A percentile compares a stretch with the other conserved stretches of the same genome.
Evolutionary conservation across 169 alveolate genomes (phyloP).

Genomic region (Eimeria nieschulzi): DNA sequence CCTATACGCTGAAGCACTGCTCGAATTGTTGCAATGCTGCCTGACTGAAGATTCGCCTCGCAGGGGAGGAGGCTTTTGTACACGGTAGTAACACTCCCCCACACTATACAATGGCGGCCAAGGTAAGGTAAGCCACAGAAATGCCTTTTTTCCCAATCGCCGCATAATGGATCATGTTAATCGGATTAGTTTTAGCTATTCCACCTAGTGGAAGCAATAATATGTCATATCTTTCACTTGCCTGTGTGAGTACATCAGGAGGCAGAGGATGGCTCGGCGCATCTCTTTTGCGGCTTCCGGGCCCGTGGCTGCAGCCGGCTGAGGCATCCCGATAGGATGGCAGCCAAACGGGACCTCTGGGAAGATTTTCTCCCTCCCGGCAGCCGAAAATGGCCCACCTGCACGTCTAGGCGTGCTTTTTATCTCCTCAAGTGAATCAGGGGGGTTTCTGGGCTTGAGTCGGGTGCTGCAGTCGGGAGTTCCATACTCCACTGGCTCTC

Average conservation of each 20-base stretch:
- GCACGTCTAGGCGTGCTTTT: neutral
- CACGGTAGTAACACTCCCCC: too few species aligned
- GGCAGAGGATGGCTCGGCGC: conserved; percentile 73
- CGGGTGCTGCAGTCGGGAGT: neutral
- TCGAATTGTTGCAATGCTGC: too few species aligned
- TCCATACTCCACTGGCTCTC: neutral
- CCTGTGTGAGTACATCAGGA: conserved; percentile 75
- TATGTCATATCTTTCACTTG: neutral
- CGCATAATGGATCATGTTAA: too few species aligned
- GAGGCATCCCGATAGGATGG: conserved; percentile 14
- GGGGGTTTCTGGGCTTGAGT: neutral
- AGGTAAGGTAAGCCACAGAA: too few species aligned
- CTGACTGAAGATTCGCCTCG: too few species aligned
- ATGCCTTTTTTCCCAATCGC: too few species aligned
- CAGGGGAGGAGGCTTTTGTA: too few species aligned
- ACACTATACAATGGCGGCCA: too few species aligned
- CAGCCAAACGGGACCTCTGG: neutral
- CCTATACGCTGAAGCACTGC: too few species aligned
- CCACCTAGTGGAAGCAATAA: too few species aligned
- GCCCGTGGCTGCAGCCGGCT: conserved; percentile 43
- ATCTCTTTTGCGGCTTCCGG: conserved; percentile 64
- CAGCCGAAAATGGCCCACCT: neutral
- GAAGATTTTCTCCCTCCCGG: neutral
- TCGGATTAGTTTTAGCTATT: too few species aligned
- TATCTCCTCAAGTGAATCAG: neutral